A percentile compares a stretch with the other conserved stretches of the same genome.
phyloP scores from a whole-genome alignment of 73 alveolate genomes.

The Tetrahymena malaccensis region DNA sequence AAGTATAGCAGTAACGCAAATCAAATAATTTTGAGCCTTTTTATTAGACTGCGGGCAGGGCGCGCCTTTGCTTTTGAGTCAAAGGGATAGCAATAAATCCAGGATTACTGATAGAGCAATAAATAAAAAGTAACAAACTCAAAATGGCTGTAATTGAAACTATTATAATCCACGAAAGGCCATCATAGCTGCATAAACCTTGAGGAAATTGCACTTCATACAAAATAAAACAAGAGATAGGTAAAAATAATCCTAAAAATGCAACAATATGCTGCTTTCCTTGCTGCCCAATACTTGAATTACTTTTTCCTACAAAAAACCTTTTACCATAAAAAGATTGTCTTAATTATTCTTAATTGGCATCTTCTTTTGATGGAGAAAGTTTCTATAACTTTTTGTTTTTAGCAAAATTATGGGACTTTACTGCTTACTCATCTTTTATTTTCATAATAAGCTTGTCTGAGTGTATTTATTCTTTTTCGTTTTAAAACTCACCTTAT shows the following conservation, averaged over 20 bases:
- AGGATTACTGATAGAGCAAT: neutral
- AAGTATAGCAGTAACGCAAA: conserved; percentile 38
- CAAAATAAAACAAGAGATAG: neutral
- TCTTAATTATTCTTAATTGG: neutral
- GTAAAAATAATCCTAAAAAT: neutral
- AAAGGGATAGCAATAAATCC: neutral
- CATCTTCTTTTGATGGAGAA: neutral
- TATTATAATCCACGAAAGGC: neutral
- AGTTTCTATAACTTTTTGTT: neutral
- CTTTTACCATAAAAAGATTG: neutral
- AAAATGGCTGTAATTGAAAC: neutral
- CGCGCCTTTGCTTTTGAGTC: neutral
- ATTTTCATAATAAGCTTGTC: neutral
- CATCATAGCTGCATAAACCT: neutral
- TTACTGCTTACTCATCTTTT: neutral
- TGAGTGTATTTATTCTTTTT: neutral
- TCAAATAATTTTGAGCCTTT: neutral
- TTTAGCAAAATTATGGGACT: neutral
- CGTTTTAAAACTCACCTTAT: neutral
- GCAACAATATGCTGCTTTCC: neutral
- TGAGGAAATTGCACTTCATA: neutral
- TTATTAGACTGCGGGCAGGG: neutral
- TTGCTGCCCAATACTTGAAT: neutral
- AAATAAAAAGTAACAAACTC: neutral
- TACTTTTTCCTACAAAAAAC: neutral